These are phyloP conservation scores for Madurella mycetomatis DNA, from an alignment of 2,329 filamentous ascomycete species.

Conservation along the genomic window DNA sequence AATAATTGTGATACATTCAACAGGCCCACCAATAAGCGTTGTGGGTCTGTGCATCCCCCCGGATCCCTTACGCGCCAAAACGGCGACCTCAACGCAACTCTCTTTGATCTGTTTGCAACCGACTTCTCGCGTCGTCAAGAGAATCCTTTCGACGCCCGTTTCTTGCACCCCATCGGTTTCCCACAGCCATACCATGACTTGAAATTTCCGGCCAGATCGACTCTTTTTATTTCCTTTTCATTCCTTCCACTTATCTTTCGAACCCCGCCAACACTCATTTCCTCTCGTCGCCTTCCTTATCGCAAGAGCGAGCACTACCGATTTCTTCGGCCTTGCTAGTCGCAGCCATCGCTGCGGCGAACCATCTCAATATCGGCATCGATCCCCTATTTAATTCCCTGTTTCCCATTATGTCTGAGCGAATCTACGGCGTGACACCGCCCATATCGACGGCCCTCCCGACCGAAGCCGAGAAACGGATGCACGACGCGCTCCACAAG, in stretches of 20 bases:
- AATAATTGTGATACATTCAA: not conserved
- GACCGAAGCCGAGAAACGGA: constrained; percentile 68
- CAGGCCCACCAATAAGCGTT: not conserved
- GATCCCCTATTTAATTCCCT: not conserved
- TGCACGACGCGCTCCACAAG: constrained; percentile 73
- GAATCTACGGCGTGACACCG: constrained; percentile 65
- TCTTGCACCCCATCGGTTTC: not conserved
- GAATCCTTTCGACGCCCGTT: not conserved
- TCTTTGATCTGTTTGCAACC: not conserved
- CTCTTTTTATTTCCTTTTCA: not conserved
- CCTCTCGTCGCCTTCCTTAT: not conserved
- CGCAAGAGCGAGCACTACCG: not conserved
- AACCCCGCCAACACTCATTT: constrained; percentile 7
- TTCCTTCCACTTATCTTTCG: not conserved
- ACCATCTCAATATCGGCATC: not conserved
- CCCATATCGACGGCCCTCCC: constrained; percentile 76
- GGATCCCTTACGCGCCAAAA: not conserved
- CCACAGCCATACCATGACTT: constrained; percentile 16
- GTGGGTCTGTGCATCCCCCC: not conserved
- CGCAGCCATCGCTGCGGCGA: not conserved
- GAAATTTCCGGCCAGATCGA: constrained; percentile 5
- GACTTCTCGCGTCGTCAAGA: not conserved
- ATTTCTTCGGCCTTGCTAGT: not conserved
- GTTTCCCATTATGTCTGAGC: constrained; percentile 27
- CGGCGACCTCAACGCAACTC: too few relatives aligned